phyloP scores from a whole-genome alignment of 179 eudicot species.

The Silene coronaria region DNA sequence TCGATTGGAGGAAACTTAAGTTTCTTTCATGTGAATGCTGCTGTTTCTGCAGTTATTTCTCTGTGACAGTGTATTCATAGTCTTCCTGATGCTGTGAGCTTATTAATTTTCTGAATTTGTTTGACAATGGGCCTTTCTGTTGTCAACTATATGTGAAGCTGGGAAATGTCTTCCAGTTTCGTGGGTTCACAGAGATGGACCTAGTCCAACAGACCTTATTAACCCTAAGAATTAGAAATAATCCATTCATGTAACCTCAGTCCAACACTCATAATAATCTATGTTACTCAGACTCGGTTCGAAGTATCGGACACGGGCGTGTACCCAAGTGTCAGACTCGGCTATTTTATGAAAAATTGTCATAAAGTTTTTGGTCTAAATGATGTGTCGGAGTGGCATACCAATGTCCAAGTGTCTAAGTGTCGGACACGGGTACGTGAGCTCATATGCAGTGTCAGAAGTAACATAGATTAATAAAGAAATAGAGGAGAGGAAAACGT shows the following conservation, averaged over 20 bases:
- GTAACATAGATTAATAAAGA: no score
- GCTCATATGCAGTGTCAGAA: no score
- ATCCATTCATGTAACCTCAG: background rate
- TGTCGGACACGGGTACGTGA: no score
- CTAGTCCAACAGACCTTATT: background rate
- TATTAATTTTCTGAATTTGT: background rate
- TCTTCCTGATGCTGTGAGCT: background rate
- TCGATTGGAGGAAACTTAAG: background rate
- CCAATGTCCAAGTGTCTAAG: no score
- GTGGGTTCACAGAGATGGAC: background rate
- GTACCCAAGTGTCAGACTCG: no score
- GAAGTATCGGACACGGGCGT: no score
- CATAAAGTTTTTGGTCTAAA: no score
- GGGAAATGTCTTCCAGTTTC: background rate
- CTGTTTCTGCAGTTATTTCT: constrained; percentile 12
- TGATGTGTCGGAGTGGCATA: no score
- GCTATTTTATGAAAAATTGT: no score
- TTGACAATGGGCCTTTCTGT: background rate
- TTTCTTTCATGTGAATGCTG: background rate
- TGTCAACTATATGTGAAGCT: background rate
- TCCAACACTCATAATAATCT: background rate
- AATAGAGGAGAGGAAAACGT: background rate
- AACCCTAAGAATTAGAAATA: background rate
- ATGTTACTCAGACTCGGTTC: no score
- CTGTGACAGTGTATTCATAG: background rate